Percentiles rank a stretch among this genome's conserved stretches.
Conservation (phyloP, 176 grass and related monocot species). For the Saccharum officinarum region DNA sequence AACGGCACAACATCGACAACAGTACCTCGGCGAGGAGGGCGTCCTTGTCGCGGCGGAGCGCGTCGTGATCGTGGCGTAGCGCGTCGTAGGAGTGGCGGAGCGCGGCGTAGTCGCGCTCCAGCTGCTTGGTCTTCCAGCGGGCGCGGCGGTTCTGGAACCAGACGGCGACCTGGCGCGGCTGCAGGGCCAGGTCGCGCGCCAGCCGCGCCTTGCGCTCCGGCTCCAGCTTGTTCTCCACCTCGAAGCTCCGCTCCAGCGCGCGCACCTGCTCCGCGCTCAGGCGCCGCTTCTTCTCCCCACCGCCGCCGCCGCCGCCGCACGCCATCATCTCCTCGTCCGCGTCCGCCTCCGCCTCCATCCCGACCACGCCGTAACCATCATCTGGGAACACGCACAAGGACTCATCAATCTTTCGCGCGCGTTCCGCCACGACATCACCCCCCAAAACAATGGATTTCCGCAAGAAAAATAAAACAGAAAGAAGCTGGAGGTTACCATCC, state of each 20-base stretch:
- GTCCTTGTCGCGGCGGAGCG: constrained; percentile 58
- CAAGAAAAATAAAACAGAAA: background rate
- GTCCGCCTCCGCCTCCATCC: constrained; percentile 40
- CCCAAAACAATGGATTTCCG: background rate
- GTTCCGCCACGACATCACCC: background rate
- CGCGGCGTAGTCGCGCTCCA: constrained; percentile 80
- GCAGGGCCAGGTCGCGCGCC: constrained; percentile 80
- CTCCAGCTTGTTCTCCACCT: constrained; percentile 98
- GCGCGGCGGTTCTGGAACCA: constrained; percentile 99
- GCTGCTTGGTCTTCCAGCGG: constrained; percentile 94
- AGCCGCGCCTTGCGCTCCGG: constrained; percentile 81
- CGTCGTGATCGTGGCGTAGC: constrained; percentile 55
- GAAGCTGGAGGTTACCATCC: constrained; percentile 6
- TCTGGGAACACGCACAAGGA: constrained; percentile 9
- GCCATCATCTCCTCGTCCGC: constrained; percentile 46
- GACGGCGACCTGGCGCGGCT: constrained; percentile 91
- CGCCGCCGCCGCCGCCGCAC: constrained; percentile 36
- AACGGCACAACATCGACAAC: background rate
- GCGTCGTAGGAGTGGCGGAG: constrained; percentile 55
- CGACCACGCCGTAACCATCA: constrained; percentile 36
- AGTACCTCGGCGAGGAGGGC: constrained; percentile 57
- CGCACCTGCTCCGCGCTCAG: constrained; percentile 79
- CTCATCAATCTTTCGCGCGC: constrained; percentile 7
- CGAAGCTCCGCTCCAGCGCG: constrained; percentile 85
- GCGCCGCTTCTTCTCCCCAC: constrained; percentile 87